Percentiles rank a stretch among this genome's conserved stretches.
Conservation (phyloP, 176 grass and related monocot genomes). For the Oryza meridionalis region DNA sequence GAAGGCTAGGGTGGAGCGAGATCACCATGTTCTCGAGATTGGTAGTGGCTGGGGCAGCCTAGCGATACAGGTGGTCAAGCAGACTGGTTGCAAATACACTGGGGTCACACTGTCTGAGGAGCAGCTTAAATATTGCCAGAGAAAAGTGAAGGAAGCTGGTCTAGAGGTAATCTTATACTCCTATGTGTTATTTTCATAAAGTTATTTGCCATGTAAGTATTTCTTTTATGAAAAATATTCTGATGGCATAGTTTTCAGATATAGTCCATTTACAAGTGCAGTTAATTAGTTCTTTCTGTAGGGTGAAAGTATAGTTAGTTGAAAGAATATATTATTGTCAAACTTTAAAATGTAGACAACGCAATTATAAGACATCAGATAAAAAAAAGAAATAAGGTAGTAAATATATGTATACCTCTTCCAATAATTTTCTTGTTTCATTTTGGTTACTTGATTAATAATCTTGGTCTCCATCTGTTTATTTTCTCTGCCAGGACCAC, state of each 20-base stretch:
- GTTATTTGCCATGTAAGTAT: background rate
- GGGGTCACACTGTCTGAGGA: constrained; percentile 86
- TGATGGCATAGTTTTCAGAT: background rate
- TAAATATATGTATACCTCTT: background rate
- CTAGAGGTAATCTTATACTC: constrained; percentile 58
- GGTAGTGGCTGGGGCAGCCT: constrained; percentile 85
- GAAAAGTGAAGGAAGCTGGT: constrained; percentile 73
- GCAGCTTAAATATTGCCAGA: constrained; percentile 64
- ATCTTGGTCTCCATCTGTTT: background rate
- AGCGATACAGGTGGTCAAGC: constrained; percentile 79
- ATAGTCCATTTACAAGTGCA: background rate
- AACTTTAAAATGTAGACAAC: background rate
- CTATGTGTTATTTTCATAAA: too few relatives aligned
- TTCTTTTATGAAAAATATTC: background rate
- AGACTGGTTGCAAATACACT: constrained; percentile 88
- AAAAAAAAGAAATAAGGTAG: background rate
- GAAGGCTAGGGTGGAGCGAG: constrained; percentile 73
- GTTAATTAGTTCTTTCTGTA: too few relatives aligned
- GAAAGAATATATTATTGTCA: too few relatives aligned
- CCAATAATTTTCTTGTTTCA: background rate
- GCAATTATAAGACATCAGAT: too few relatives aligned
- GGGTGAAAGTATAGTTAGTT: too few relatives aligned
- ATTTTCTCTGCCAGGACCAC: constrained; percentile 47
- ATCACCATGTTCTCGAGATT: constrained; percentile 91
- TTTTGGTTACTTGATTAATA: background rate